These are phyloP conservation scores for Pterocarpus santalinus DNA, from an alignment of 306 rosid species.

Conservation along the genomic window DNA sequence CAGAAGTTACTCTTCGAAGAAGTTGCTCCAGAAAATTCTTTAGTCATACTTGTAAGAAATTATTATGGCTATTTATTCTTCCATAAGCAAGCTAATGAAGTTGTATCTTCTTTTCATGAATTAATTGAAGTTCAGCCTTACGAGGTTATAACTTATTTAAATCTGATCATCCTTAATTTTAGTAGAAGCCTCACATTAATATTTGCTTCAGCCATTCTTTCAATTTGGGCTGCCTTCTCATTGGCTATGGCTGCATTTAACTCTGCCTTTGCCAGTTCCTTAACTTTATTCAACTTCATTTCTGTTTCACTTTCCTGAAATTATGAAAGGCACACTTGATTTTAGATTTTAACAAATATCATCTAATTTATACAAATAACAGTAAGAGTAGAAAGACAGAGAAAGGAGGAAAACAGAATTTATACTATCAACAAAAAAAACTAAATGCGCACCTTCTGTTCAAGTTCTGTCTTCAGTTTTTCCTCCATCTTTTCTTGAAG, in stretches of 20 bases:
- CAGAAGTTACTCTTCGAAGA: conserved; percentile 28
- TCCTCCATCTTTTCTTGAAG: conserved; percentile 92
- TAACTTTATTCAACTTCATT: conserved; percentile 55
- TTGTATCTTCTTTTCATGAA: conserved; percentile 39
- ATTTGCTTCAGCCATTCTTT: conserved; percentile 91
- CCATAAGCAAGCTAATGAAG: conserved; percentile 30
- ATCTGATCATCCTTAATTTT: conserved; percentile 44
- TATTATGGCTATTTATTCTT: conserved; percentile 38
- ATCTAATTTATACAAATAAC: conserved; percentile 38
- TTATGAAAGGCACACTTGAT: conserved; percentile 45
- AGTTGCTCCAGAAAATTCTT: not conserved
- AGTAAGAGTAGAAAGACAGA: conserved; percentile 23
- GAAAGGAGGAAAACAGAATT: conserved; percentile 19
- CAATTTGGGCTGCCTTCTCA: conserved; percentile 93
- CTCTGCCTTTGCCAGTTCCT: conserved; percentile 87
- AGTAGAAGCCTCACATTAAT: conserved; percentile 74
- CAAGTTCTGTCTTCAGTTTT: conserved; percentile 76
- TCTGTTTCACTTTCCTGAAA: conserved; percentile 82
- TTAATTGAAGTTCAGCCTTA: conserved; percentile 35
- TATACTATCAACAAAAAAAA: conserved; percentile 40
- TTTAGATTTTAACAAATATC: conserved; percentile 32
- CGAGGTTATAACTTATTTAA: conserved; percentile 37
- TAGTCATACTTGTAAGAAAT: conserved; percentile 20
- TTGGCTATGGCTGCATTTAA: conserved; percentile 80
- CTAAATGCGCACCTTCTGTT: conserved; percentile 70